Evolutionary conservation across 2,329 filamentous ascomycete species (phyloP), one percentile per base, ranked within the genome.

Genomic region (Fusarium lateritium): DNA sequence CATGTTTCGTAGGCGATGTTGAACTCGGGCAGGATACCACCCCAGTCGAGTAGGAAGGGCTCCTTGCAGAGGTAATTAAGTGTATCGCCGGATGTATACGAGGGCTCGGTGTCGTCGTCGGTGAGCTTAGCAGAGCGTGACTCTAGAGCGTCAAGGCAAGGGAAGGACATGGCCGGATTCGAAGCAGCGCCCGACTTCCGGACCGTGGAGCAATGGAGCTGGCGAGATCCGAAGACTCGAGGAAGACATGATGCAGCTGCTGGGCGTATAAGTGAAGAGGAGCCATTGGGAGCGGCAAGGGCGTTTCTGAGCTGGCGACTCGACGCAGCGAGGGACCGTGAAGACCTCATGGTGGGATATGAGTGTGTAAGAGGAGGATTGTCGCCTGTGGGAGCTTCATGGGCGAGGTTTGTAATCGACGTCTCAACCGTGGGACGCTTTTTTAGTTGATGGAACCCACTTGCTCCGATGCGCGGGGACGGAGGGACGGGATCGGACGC

Each of bases 1-100:
- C 95, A 98, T 0, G 93, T 91, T 80, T 98, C 95, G 79, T 97
- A 98, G 28, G 95, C 95, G 62, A 98, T 88, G 72, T 94, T 89
- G 76, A 97, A 98, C 73, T 94, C 90, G 17, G 91, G 92, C 36
- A 99, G 82, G n/a, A 94, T 88, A 54, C 96, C 96, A 64, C 96
- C 96, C 93, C 97, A 98, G 81, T 99, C 96, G 26, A 98, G 89
- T 5, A 94, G 83, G 17, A 98, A 83, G 0, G 94, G 90, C 22
- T 93, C 85, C 9, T 86, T 75, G 73, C 91, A 96, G 76, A 90
- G 90, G 80, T 92, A 98, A 31, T 83, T 86, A 69, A 92, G 87
- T 52, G 96, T 94, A n/a, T 89, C 89, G 59, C 96, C 96, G 45
- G 92, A 91, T 1, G 95, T 98, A 80, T 99, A 99, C 2, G 94